Percentiles rank a stretch among this genome's conserved stretches.
Conservation (phyloP, 1,139 yeast species). For the Yamadazyma trypodendri region DNA sequence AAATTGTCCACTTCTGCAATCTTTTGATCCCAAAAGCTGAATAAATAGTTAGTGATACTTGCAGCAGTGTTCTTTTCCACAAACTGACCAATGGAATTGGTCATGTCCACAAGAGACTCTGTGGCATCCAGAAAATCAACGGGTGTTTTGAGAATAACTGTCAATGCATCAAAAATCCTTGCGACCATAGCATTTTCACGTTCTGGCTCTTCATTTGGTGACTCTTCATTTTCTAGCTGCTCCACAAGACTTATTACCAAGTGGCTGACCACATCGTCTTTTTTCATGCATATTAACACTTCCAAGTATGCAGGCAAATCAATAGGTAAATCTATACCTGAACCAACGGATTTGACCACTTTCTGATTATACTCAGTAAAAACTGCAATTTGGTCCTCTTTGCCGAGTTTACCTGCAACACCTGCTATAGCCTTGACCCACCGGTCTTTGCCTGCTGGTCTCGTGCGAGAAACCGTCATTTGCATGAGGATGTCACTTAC, state of each 20-base stretch:
- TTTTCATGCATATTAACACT: not conserved
- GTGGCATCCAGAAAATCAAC: not conserved
- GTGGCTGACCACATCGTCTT: not conserved
- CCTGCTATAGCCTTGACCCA: not conserved
- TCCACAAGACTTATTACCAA: not conserved
- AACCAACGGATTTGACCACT: not conserved
- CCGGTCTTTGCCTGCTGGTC: not conserved
- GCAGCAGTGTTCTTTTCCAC: slow-evolving; percentile 27
- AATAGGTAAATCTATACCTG: not conserved
- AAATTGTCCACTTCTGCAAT: slow-evolving; percentile 12
- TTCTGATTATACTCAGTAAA: not conserved
- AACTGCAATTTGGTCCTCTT: not conserved
- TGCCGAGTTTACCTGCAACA: not conserved
- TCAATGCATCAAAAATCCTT: slow-evolving; percentile 4
- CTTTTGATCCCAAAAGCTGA: slow-evolving; percentile 13
- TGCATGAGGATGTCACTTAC: not conserved
- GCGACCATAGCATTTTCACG: slow-evolving; percentile 6
- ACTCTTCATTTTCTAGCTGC: slow-evolving; percentile 7
- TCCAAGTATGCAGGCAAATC: not conserved
- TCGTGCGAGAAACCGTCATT: not conserved
- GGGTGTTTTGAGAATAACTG: not conserved
- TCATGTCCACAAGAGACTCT: slow-evolving; percentile 9
- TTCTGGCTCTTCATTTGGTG: slow-evolving; percentile 2
- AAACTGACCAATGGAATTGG: slow-evolving; percentile 22
- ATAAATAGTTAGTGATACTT: slow-evolving; percentile 7